phyloP scores from a whole-genome alignment of 1,284 basidiomycete species.

The Ceratobasidium sp. region DNA sequence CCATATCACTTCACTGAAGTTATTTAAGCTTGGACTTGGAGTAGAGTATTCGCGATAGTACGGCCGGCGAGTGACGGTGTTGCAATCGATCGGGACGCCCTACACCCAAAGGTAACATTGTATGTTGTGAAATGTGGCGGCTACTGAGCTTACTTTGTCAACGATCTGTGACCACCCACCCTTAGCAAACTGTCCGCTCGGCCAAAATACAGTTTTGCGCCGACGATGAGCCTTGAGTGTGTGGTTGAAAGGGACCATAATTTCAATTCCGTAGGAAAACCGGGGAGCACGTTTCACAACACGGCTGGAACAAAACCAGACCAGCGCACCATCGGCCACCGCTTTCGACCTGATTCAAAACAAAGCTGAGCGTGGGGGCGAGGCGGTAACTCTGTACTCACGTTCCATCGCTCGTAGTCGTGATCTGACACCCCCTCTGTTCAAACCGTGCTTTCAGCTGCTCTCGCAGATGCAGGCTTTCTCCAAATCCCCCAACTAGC shows the following conservation, averaged over 20 bases:
- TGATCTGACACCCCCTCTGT: not conserved
- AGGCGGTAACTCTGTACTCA: not conserved
- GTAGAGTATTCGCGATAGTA: slow-evolving; percentile 37
- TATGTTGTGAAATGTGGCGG: too few relatives aligned
- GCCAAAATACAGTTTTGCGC: slow-evolving; percentile 4
- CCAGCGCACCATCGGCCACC: slow-evolving; percentile 20
- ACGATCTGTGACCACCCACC: slow-evolving; percentile 29
- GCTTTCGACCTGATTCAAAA: slow-evolving; percentile 17
- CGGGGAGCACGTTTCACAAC: slow-evolving; percentile 23
- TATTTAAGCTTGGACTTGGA: slow-evolving; percentile 9
- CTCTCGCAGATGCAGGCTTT: slow-evolving; percentile 20
- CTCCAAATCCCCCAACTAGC: slow-evolving; percentile 31
- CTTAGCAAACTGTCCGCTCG: not conserved
- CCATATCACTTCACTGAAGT: slow-evolving; percentile 30
- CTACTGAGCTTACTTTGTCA: not conserved
- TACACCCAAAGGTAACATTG: not conserved
- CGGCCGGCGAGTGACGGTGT: slow-evolving; percentile 30
- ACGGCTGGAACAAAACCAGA: slow-evolving; percentile 3
- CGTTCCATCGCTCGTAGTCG: not conserved
- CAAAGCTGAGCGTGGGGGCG: too few relatives aligned
- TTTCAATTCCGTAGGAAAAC: slow-evolving; percentile 23
- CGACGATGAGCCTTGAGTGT: not conserved
- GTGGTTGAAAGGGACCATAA: not conserved
- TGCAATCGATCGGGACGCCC: slow-evolving; percentile 29
- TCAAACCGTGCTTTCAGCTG: slow-evolving; percentile 13